A percentile compares a stretch with the other conserved stretches of the same genome.
Conservation (phyloP, 805 yeast species). For the Wickerhamomyces canadensis region DNA sequence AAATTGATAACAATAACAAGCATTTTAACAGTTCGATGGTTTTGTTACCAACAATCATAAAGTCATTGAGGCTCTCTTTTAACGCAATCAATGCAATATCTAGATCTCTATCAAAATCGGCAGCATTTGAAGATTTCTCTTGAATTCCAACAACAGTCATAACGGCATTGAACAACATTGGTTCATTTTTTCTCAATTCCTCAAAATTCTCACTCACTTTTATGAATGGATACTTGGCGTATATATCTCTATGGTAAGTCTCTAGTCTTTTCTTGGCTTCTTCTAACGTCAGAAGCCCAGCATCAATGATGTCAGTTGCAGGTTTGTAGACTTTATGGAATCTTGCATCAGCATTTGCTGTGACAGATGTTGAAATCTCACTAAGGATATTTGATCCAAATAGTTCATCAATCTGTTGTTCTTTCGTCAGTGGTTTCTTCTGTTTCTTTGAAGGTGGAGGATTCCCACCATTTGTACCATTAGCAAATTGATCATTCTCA, state of each 20-base stretch:
- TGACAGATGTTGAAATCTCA: constrained; percentile 40
- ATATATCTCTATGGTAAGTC: constrained; percentile 42
- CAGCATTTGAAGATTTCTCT: constrained; percentile 22
- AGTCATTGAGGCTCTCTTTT: constrained; percentile 47
- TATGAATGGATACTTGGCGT: constrained; percentile 52
- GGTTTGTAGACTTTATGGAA: constrained; percentile 12
- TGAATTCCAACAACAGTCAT: constrained; percentile 55
- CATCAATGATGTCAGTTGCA: constrained; percentile 44
- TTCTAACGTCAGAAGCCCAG: constrained; percentile 49
- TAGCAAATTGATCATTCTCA: neutral
- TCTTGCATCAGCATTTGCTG: constrained; percentile 36
- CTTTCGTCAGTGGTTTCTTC: constrained; percentile 25
- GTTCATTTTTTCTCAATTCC: constrained; percentile 44
- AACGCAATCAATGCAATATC: constrained; percentile 49
- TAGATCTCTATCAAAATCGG: constrained; percentile 37
- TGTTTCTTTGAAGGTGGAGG: constrained; percentile 8
- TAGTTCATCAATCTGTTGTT: constrained; percentile 36
- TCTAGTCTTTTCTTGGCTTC: constrained; percentile 55
- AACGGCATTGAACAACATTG: constrained; percentile 58
- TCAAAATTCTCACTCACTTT: constrained; percentile 41
- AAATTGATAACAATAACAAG: constrained; percentile 54
- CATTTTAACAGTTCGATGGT: constrained; percentile 61
- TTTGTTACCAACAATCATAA: constrained; percentile 66
- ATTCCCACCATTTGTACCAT: neutral
- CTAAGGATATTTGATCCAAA: constrained; percentile 34